A percentile compares a stretch with the other conserved stretches of the same genome.
Evolutionary conservation across 1,284 basidiomycete genomes (phyloP).

Genomic region (Pseudozyma thailandica): DNA sequence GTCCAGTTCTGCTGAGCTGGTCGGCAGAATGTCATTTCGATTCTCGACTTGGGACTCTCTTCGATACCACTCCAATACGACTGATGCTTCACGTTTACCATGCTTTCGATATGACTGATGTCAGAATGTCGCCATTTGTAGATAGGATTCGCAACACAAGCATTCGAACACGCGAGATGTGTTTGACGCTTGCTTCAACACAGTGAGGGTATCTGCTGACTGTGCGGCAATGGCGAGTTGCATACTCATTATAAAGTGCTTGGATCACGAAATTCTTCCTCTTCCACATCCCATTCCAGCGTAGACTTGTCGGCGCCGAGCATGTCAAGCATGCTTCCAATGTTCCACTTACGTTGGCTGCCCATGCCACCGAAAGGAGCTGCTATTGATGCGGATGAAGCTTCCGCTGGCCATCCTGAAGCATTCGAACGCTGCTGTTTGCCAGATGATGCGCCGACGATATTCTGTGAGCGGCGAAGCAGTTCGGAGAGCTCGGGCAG

Average conservation of each 20-base stretch:
- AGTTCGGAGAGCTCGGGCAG: conserved; percentile 39
- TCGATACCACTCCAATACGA: no score
- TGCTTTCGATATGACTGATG: neutral
- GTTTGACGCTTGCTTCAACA: no score
- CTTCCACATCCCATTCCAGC: conserved; percentile 40
- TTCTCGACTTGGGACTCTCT: no score
- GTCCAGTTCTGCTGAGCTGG: conserved; percentile 43
- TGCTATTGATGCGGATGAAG: neutral
- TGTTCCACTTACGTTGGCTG: conserved; percentile 48
- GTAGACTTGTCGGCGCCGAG: conserved; percentile 46
- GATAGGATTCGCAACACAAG: neutral
- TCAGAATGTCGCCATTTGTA: neutral
- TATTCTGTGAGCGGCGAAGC: conserved; percentile 22
- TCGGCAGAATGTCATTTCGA: neutral
- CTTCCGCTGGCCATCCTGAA: neutral
- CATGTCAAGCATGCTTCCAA: conserved; percentile 51
- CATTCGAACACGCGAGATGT: neutral
- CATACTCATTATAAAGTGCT: neutral
- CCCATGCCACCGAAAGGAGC: conserved; percentile 6
- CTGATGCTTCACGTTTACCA: neutral
- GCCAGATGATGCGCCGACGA: conserved; percentile 2
- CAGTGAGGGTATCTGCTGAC: neutral
- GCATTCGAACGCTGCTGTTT: conserved; percentile 3
- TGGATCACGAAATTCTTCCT: conserved; percentile 36
- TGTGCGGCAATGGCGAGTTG: no score